phyloP scores from a whole-genome alignment of 352 stramenopile genomes.

The Phytophthora pisi region DNA sequence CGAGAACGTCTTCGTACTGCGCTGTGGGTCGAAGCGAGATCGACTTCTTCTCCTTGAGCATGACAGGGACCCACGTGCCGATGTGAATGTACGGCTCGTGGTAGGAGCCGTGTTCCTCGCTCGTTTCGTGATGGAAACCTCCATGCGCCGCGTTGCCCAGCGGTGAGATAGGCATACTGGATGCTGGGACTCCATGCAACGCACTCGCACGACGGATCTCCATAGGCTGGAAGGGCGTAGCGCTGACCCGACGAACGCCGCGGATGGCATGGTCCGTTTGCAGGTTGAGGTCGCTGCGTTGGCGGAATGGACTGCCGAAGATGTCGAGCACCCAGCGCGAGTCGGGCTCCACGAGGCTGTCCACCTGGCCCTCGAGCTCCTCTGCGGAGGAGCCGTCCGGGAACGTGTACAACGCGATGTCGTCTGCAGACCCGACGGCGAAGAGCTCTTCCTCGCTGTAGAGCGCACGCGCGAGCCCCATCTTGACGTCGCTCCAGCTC shows the following conservation, averaged over 20 bases:
- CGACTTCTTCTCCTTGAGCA: conserved; percentile 52
- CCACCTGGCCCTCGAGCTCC: conserved; percentile 35
- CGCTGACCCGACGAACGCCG: conserved; percentile 38
- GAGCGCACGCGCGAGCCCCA: conserved; percentile 57
- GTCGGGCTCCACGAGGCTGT: conserved; percentile 33
- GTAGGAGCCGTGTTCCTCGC: conserved; percentile 21
- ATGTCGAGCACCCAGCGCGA: conserved; percentile 85
- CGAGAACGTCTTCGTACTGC: conserved; percentile 72
- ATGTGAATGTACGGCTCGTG: conserved; percentile 82
- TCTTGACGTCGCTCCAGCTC: conserved; percentile 59
- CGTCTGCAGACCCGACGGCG: conserved; percentile 51
- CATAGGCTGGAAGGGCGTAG: conserved; percentile 26
- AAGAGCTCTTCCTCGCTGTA: conserved; percentile 83
- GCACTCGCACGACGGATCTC: conserved; percentile 36
- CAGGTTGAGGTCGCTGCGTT: conserved; percentile 53
- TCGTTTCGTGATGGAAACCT: conserved; percentile 8
- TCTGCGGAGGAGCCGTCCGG: conserved; percentile 40
- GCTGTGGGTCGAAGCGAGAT: conserved; percentile 19
- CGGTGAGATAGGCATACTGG: conserved; percentile 28
- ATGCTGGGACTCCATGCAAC: conserved; percentile 6
- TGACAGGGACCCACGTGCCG: conserved; percentile 71
- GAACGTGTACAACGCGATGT: conserved; percentile 69
- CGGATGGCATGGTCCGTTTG: conserved; percentile 67
- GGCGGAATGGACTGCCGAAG: conserved; percentile 61
- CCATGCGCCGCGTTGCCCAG: conserved; percentile 38